These are phyloP conservation scores for Exophiala bonariae DNA, from an alignment of 2,329 filamentous ascomycete genomes.

Conservation along the genomic window DNA sequence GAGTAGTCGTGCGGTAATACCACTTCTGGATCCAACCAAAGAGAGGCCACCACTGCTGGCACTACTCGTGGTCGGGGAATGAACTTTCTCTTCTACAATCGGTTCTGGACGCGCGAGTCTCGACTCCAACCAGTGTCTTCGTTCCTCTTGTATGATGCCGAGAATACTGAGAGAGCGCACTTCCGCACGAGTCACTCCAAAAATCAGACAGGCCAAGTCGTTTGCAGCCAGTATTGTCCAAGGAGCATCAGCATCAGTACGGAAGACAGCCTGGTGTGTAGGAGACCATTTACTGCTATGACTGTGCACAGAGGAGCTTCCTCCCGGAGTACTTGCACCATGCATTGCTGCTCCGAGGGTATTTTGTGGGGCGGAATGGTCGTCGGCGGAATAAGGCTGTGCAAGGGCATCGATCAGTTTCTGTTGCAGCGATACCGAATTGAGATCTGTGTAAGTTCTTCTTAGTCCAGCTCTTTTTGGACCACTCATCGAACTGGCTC, in stretches of 20 bases:
- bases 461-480: conserved; percentile 71
- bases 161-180: conserved; percentile 92
- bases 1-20: conserved; percentile 83
- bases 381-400: conserved; percentile 70
- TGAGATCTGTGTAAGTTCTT: conserved; percentile 83
- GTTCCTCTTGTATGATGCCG: conserved; percentile 88
- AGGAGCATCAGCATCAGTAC: conserved; percentile 83
- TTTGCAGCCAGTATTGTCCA: conserved; percentile 98
- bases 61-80: conserved; percentile 26
- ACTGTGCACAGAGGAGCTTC: conserved; percentile 66
- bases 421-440: conserved; percentile 71
- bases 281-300: conserved; percentile 89
- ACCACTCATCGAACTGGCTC: conserved; percentile 25
- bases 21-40: conserved; percentile 67
- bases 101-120: conserved; percentile 60
- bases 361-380: conserved; percentile 41
- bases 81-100: conserved; percentile 15
- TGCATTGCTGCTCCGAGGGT: conserved; percentile 34
- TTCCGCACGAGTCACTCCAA: conserved; percentile 96
- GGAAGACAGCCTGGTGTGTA: conserved; percentile 93
- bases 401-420: conserved; percentile 83
- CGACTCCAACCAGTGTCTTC: conserved; percentile 83
- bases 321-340: conserved; percentile 6
- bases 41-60: conserved; percentile 33
- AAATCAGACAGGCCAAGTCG: conserved; percentile 93